Percentiles rank a stretch among this genome's conserved stretches.
Conservation (phyloP, 805 yeast genomes). For the Candida fluviatilis region DNA sequence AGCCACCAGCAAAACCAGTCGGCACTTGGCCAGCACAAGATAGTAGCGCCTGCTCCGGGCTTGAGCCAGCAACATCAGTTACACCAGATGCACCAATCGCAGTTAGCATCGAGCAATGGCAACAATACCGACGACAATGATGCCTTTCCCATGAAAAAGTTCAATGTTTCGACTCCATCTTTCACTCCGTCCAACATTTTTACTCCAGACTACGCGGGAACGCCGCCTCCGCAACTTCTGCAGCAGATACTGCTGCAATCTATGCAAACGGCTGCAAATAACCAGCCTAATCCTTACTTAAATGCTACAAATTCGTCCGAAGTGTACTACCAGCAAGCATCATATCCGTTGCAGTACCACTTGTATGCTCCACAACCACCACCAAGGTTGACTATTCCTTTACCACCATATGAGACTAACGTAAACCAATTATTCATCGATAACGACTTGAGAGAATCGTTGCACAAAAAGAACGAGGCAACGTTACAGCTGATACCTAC, state of each 20-base stretch:
- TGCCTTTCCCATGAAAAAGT: conserved; percentile 17
- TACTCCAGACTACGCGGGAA: conserved; percentile 5
- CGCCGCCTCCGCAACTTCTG: conserved; percentile 12
- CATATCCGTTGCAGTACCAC: conserved; percentile 71
- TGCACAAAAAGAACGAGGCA: conserved; percentile 76
- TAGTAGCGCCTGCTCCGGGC: background rate
- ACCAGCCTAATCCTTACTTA: conserved; percentile 2
- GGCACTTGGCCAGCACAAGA: background rate
- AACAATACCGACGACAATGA: conserved; percentile 3
- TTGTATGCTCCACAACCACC: conserved; percentile 88
- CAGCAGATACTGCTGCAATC: conserved; percentile 1
- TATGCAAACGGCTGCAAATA: conserved; percentile 1
- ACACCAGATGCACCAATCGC: background rate
- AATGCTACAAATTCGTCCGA: conserved; percentile 2
- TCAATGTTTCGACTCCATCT: conserved; percentile 37
- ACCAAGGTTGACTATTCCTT: conserved; percentile 57
- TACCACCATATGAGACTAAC: conserved; percentile 68
- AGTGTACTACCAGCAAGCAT: conserved; percentile 6
- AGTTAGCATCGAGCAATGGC: background rate
- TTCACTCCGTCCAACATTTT: conserved; percentile 30
- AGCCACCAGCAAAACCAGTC: conserved; percentile 10
- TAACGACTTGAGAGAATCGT: conserved; percentile 62
- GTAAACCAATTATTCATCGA: conserved; percentile 70
- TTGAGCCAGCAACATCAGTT: background rate
- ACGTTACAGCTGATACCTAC: conserved; percentile 60